Evolutionary conservation across 441 rosid species (phyloP).

Genomic region (Populus hybrid): DNA sequence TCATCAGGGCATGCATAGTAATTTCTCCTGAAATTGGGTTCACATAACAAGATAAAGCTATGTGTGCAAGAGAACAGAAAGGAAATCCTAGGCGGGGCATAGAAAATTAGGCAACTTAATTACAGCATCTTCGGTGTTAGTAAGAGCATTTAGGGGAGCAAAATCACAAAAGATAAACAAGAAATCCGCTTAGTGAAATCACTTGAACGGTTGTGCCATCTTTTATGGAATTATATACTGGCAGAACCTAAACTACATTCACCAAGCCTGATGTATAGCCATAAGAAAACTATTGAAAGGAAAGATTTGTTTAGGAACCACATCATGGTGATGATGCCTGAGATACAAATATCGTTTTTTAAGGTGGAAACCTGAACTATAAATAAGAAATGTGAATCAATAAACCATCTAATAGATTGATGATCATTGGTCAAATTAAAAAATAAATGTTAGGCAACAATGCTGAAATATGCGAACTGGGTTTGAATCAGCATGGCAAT

Average conservation of each 20-base stretch:
- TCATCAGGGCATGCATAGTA: constrained; percentile 92
- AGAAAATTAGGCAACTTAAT: background rate
- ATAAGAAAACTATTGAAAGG: background rate
- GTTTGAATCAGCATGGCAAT: background rate
- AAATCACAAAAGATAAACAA: background rate
- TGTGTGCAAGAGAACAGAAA: background rate
- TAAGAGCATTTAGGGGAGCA: background rate
- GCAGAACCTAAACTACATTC: background rate
- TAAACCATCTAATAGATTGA: background rate
- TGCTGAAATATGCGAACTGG: background rate
- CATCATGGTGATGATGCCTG: background rate
- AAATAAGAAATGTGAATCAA: no score
- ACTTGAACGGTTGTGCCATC: background rate
- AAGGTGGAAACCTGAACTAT: background rate
- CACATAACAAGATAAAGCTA: constrained; percentile 10
- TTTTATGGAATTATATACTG: background rate
- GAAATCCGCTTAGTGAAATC: background rate
- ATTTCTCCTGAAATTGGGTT: constrained; percentile 56
- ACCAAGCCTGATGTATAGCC: background rate
- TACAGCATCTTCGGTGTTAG: background rate
- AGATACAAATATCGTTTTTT: background rate
- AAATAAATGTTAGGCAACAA: background rate
- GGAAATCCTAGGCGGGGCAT: background rate
- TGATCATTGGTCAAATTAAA: background rate
- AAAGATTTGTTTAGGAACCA: background rate